Evolutionary conservation across 805 yeast genomes (phyloP).

Genomic region (Candida insectorum): DNA sequence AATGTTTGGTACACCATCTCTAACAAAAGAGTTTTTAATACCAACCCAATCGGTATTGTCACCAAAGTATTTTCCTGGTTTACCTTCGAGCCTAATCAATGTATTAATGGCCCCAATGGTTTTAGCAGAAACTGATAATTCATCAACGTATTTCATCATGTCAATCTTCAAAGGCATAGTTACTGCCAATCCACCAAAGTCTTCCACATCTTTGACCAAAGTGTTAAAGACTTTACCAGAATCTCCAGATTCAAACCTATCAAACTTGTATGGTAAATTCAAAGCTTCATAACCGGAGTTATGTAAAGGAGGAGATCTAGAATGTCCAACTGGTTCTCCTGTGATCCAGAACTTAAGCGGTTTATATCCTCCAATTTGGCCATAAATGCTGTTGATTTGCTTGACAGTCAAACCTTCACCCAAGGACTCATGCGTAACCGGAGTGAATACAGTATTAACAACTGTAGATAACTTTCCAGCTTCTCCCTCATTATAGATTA

Average conservation of each 20-base stretch:
- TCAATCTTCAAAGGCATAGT: conserved; percentile 92
- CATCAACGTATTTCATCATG: conserved; percentile 62
- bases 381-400: conserved; percentile 56
- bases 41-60: conserved; percentile 98
- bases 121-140: conserved; percentile 71
- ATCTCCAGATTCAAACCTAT: conserved; percentile 62
- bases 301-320: conserved; percentile 87
- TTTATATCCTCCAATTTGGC: conserved; percentile 60
- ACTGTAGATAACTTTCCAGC: conserved; percentile 78
- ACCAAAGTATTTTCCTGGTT: conserved; percentile 53
- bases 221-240: conserved; percentile 53
- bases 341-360: conserved; percentile 64
- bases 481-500: conserved; percentile 80
- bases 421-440: conserved; percentile 71
- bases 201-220: conserved; percentile 40
- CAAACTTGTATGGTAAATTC: conserved; percentile 74
- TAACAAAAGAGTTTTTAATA: conserved; percentile 61
- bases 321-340: conserved; percentile 81
- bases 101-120: conserved; percentile 95
- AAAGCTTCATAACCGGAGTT: conserved; percentile 71
- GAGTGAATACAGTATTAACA: conserved; percentile 72
- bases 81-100: conserved; percentile 43
- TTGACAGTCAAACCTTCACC: conserved; percentile 61
- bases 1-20: conserved; percentile 56
- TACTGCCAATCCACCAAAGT: conserved; percentile 91